These are phyloP conservation scores for Pythium grandisporangium DNA, from an alignment of 352 stramenopile genomes.

Conservation along the genomic window DNA sequence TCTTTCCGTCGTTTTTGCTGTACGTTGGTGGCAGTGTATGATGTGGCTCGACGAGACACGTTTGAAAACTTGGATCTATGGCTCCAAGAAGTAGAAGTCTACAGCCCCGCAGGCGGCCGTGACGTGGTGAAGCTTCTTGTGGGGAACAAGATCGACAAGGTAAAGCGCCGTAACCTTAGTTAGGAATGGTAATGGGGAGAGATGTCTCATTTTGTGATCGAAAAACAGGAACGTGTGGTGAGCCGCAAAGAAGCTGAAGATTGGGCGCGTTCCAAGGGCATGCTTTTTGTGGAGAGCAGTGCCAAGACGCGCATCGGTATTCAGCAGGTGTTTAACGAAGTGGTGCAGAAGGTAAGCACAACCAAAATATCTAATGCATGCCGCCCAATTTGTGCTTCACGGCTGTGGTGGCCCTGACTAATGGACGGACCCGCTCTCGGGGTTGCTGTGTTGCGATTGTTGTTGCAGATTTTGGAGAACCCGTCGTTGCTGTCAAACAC, in stretches of 20 bases:
- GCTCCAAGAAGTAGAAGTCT: slow-evolving; percentile 97
- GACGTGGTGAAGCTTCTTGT: slow-evolving; percentile 97
- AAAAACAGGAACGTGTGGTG: slow-evolving; percentile 90
- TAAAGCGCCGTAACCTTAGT: too few species aligned
- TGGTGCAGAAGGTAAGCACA: slow-evolving; percentile 96
- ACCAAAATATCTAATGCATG: too few species aligned
- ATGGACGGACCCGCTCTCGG: not conserved
- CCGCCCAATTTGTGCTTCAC: not conserved
- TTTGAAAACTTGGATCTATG: slow-evolving; percentile 98
- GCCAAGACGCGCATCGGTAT: slow-evolving; percentile 94
- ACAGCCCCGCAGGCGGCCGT: slow-evolving; percentile 90
- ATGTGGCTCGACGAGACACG: slow-evolving; percentile 94
- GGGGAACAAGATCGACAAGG: slow-evolving; percentile 95
- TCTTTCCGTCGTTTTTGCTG: too few species aligned
- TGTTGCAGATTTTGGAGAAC: slow-evolving; percentile 84
- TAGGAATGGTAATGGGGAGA: too few species aligned
- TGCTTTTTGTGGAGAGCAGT: slow-evolving; percentile 97
- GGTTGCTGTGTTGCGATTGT: not conserved
- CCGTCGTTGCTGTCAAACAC: slow-evolving; percentile 85
- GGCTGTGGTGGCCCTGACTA: not conserved
- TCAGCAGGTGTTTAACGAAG: slow-evolving; percentile 96
- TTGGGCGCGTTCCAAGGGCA: slow-evolving; percentile 94
- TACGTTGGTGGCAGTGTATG: slow-evolving; percentile 77
- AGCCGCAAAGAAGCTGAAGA: slow-evolving; percentile 91
- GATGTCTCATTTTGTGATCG: too few species aligned